Percentiles rank a stretch among this genome's conserved stretches.
Evolutionary conservation across 2,329 filamentous ascomycete genomes (phyloP).

Genomic region (Ascochyta rabiei): DNA sequence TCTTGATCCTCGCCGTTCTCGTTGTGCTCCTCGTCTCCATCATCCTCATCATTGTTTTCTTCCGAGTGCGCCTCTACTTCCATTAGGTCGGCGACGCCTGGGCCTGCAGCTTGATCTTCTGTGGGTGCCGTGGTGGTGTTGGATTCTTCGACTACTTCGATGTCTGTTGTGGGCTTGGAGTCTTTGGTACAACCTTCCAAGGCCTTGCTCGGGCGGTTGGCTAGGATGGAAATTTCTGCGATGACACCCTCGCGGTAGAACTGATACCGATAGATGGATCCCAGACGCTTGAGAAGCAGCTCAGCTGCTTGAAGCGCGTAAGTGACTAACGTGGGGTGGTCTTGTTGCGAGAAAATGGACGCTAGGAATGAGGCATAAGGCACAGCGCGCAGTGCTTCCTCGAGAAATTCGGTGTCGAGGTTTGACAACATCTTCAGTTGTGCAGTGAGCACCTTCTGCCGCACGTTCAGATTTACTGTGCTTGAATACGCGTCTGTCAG

Average conservation of each 20-base stretch:
- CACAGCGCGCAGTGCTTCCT: constrained; percentile 83
- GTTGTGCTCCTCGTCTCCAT: constrained; percentile 60
- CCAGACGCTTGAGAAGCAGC: constrained; percentile 81
- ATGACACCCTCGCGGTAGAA: constrained; percentile 98
- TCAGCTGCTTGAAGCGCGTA: constrained; percentile 89
- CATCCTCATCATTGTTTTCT: constrained; percentile 55
- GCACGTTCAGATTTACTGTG: constrained; percentile 92
- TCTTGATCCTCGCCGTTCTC: constrained; percentile 61
- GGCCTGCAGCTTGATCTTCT: constrained; percentile 44
- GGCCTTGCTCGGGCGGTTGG: constrained; percentile 55
- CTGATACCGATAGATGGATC: constrained; percentile 90
- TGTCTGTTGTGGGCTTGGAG: constrained; percentile 30
- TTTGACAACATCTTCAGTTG: constrained; percentile 98
- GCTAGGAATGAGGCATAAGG: constrained; percentile 96
- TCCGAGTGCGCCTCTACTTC: constrained; percentile 60
- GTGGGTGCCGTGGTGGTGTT: constrained; percentile 30
- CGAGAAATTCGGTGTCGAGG: constrained; percentile 81
- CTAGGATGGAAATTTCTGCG: constrained; percentile 83
- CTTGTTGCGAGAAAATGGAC: constrained; percentile 92
- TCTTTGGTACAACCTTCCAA: constrained; percentile 38
- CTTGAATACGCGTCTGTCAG: constrained; percentile 97
- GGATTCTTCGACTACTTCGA: constrained; percentile 33
- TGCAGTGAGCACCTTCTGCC: constrained; percentile 93
- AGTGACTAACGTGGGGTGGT: constrained; percentile 85
- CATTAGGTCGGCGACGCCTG: constrained; percentile 60